phyloP scores from a whole-genome alignment of 139 green algal genomes.

The Astrephomene gubernaculifera region DNA sequence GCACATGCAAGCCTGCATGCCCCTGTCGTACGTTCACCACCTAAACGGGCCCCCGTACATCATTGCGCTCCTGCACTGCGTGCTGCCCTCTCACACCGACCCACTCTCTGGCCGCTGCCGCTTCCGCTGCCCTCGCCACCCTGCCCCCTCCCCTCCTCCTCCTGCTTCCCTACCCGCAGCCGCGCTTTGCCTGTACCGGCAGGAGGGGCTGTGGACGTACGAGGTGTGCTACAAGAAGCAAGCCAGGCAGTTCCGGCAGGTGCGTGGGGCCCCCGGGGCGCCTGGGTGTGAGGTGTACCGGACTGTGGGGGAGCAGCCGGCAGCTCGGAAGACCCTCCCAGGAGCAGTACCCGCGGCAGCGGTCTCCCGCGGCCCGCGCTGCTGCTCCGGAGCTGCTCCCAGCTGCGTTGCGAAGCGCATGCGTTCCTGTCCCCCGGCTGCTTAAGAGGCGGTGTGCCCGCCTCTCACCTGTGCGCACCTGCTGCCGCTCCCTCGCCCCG shows the following conservation, averaged over 20 bases:
- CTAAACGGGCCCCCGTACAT: neutral
- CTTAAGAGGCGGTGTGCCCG: neutral
- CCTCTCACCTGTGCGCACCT: neutral
- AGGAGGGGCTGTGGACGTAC: constrained; percentile 93
- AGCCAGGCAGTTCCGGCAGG: constrained; percentile 83
- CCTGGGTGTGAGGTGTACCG: neutral
- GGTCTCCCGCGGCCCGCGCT: neutral
- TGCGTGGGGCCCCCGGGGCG: neutral
- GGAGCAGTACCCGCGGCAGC: too few relatives aligned
- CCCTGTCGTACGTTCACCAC: too few relatives aligned
- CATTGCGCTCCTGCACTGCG: neutral
- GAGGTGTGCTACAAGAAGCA: constrained; percentile 89
- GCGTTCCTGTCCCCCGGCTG: neutral
- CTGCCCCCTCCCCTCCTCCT: neutral
- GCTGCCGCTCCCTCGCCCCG: too few relatives aligned
- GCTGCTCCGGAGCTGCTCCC: neutral
- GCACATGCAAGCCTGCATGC: too few relatives aligned
- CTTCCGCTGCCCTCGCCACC: neutral
- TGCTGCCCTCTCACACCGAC: neutral
- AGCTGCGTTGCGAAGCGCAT: too few relatives aligned
- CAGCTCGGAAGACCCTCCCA: too few relatives aligned
- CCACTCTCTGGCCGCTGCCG: too few relatives aligned
- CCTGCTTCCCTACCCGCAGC: constrained; percentile 19
- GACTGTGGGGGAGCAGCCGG: too few relatives aligned
- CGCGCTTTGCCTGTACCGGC: constrained; percentile 51